Conservation (phyloP, 2,329 filamentous ascomycete genomes). For the Aspergillus thermomutatus region DNA sequence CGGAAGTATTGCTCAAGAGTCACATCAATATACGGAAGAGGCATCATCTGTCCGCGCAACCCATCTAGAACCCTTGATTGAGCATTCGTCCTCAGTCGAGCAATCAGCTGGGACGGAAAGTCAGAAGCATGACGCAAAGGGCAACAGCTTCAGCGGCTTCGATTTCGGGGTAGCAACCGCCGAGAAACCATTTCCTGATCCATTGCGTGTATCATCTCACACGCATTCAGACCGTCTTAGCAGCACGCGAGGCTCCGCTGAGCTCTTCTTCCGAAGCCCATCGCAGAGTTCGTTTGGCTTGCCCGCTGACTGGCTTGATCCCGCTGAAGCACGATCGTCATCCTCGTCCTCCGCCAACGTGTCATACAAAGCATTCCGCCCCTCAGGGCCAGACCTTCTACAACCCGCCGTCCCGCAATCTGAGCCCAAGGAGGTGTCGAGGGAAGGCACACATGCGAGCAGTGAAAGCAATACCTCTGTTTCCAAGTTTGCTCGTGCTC, state of each 20-base stretch:
- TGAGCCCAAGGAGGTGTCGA: constrained; percentile 1
- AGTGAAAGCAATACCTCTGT: constrained; percentile 33
- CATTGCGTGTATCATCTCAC: constrained; percentile 17
- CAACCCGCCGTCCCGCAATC: constrained; percentile 19
- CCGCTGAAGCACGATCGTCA: constrained; percentile 14
- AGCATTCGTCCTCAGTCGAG: constrained; percentile 21
- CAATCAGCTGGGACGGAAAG: background rate
- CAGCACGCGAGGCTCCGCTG: constrained; percentile 18
- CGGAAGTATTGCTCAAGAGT: constrained; percentile 27
- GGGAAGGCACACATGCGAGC: constrained; percentile 25
- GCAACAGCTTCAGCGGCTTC: constrained; percentile 26
- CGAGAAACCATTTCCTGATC: constrained; percentile 5
- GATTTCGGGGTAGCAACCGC: constrained; percentile 25
- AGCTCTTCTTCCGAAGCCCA: constrained; percentile 20
- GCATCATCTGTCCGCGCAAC: constrained; percentile 31
- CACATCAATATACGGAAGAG: constrained; percentile 29
- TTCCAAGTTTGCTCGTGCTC: constrained; percentile 38
- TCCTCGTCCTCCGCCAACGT: constrained; percentile 10
- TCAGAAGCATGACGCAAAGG: constrained; percentile 15
- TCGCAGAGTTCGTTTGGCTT: constrained; percentile 12
- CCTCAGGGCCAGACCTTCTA: constrained; percentile 13
- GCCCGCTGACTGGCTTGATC: constrained; percentile 19
- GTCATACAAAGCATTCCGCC: constrained; percentile 20
- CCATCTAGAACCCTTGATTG: constrained; percentile 17
- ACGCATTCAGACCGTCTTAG: constrained; percentile 18